Percentiles rank a stretch among this genome's conserved stretches.
These are phyloP conservation scores for Pleurotus salmoneostramineus DNA, from an alignment of 768 basidiomycete genomes.

Conservation along the genomic window DNA sequence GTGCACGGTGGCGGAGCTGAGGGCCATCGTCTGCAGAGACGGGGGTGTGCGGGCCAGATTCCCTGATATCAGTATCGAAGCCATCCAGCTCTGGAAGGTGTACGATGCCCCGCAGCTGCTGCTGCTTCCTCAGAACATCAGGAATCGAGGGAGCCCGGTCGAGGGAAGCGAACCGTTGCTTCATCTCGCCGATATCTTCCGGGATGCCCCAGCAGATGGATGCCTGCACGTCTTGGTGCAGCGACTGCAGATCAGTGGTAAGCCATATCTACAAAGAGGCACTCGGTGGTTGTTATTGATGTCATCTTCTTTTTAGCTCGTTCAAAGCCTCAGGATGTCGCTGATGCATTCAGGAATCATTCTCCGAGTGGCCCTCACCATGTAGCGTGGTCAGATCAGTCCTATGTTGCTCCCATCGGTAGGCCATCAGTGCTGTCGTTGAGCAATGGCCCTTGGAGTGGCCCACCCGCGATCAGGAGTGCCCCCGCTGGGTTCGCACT, in stretches of 20 bases:
- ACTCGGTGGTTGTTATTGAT: neutral
- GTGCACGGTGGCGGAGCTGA: slow-evolving; percentile 7
- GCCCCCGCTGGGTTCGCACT: neutral
- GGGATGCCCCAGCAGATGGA: slow-evolving; percentile 2
- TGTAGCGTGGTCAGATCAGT: neutral
- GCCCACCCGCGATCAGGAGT: neutral
- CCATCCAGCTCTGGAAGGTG: slow-evolving; percentile 2
- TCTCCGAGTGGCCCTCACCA: neutral
- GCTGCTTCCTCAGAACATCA: neutral
- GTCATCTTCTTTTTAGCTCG: neutral
- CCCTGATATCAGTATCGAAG: slow-evolving; percentile 3
- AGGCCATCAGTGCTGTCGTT: neutral
- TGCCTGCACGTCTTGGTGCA: slow-evolving; percentile 6
- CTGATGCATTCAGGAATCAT: neutral
- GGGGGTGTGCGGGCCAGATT: slow-evolving; percentile 5
- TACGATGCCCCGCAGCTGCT: slow-evolving; percentile 3
- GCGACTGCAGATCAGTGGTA: neutral
- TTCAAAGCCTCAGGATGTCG: slow-evolving; percentile 1
- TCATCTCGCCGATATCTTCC: slow-evolving; percentile 7
- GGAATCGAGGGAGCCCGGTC: neutral
- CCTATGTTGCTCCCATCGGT: neutral
- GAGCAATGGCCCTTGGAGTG: neutral
- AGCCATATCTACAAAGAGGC: neutral
- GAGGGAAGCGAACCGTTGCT: neutral
- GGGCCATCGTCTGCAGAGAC: slow-evolving; percentile 7